Base-by-base conservation (phyloP, 495 filamentous ascomycete genomes). In the Penicillium diatomitis region DNA sequence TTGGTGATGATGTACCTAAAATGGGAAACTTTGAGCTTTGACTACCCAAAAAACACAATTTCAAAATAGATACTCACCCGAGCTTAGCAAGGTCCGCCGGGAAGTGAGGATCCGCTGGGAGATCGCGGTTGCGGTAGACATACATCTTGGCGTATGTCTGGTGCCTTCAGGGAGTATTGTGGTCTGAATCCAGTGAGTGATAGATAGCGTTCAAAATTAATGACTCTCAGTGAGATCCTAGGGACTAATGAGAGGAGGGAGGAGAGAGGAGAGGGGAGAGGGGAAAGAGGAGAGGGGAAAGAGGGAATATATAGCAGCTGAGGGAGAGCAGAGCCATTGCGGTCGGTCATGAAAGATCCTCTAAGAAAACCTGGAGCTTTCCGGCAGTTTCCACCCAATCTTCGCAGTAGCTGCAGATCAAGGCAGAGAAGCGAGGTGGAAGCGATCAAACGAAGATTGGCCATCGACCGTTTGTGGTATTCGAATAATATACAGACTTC, bases 41-140 rank as follows among this genome's bases (percentile, higher is more conserved):
- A 20, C 1, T 20, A 1, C 20, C 20, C 20, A 20, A 20, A 20
- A 20, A 20, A 20, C 20, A 20, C 2, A 20, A 1, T 20, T 20
- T 20, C 20, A 20, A 20, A 8, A 8, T 27, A 28, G n/a, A n/a
- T 5, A 37, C 77, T 51, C 71, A 90, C 87, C 87, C 89, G 11
- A 95, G 74, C 41, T 75, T 69, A 37, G 76, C 64, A 31, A 95
- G 65, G 54, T 86, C 71, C 3, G 69, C 62, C 10, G 79, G 75
- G 54, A 83, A 91, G 9, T 66, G 46, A 3, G 85, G 79, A 56
- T 94, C 90, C 20, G 68, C 49, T n/a, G 86, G 87, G 5, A 95
- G 80, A 71, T 71, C 78, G 64, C 53, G 69, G 66, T 66, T 72
- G 66, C 49, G 71, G 64, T 51, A 83, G 81, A 59, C 79, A 71